Evolutionary conservation across 2,329 filamentous ascomycete genomes (phyloP).

Genomic region (Podosphaera leucotricha): DNA sequence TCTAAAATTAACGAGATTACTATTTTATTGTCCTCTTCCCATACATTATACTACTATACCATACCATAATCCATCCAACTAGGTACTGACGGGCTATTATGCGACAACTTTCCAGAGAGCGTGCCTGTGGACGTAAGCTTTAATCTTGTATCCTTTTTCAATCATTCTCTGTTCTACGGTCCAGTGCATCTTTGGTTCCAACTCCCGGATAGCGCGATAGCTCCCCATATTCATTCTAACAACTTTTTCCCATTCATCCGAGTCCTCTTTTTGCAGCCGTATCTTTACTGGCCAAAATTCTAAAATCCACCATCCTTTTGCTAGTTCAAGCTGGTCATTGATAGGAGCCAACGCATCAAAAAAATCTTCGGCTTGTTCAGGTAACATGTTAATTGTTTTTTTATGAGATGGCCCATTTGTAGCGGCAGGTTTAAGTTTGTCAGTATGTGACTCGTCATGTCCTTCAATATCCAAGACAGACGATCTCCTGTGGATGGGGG

Average conservation of each 20-base stretch:
- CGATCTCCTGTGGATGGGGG: conserved; percentile 15
- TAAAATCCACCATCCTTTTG: conserved; percentile 21
- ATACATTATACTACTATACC: too few species aligned
- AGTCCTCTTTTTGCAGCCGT: conserved; percentile 13
- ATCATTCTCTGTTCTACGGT: conserved; percentile 18
- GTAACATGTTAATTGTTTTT: conserved; percentile 10
- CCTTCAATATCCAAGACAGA: conserved; percentile 11
- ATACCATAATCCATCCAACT: background rate
- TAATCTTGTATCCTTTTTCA: conserved; percentile 17
- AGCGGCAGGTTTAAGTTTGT: background rate
- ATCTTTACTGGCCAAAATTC: conserved; percentile 22
- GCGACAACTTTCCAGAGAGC: conserved; percentile 15
- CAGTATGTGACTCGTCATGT: background rate
- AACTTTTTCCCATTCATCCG: conserved; percentile 18
- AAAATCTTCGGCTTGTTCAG: conserved; percentile 21
- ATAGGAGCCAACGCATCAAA: conserved; percentile 20
- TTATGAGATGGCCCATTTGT: background rate
- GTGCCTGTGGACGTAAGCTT: conserved; percentile 12
- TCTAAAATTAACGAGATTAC: too few species aligned
- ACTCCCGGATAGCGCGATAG: conserved; percentile 17
- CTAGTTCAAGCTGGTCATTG: conserved; percentile 19
- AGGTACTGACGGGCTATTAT: too few species aligned
- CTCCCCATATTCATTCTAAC: conserved; percentile 18
- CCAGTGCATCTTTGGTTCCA: conserved; percentile 21
- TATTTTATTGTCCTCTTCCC: too few species aligned